Percentiles rank a stretch among this genome's conserved stretches.
Conservation (phyloP, 805 yeast species). For the Lipomyces yamanashiensis region DNA sequence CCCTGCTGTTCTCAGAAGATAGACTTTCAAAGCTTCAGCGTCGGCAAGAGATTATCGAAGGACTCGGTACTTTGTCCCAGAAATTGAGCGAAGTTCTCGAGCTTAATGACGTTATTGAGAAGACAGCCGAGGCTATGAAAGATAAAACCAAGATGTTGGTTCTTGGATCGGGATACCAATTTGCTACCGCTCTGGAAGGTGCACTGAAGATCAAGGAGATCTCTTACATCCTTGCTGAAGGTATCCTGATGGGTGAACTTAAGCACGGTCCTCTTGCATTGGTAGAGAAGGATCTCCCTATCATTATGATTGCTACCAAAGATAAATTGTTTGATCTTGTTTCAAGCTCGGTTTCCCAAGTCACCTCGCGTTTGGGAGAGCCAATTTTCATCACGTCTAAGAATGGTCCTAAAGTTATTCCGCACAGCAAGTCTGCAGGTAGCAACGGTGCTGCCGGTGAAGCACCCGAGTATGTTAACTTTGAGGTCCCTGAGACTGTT, state of each 20-base stretch:
- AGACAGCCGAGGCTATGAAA: constrained; percentile 74
- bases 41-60: constrained; percentile 83
- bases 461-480: constrained; percentile 46
- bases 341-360: constrained; percentile 94
- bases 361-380: constrained; percentile 94
- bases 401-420: constrained; percentile 57
- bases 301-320: constrained; percentile 92
- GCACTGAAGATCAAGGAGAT: constrained; percentile 98
- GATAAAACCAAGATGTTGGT: constrained; percentile 84
- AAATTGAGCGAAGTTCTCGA: constrained; percentile 79
- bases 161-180: constrained; percentile 96
- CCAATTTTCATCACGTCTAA: constrained; percentile 93
- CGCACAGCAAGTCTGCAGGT: constrained; percentile 39
- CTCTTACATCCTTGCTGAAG: constrained; percentile 98
- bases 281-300: constrained; percentile 91
- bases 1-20: constrained; percentile 91
- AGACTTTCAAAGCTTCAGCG: constrained; percentile 75
- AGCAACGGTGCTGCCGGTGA: neutral
- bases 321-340: constrained; percentile 96
- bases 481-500: constrained; percentile 93
- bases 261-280: constrained; percentile 98
- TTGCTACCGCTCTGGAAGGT: constrained; percentile 97
- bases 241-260: constrained; percentile 98
- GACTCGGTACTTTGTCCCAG: constrained; percentile 78
- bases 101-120: constrained; percentile 74